Base-by-base conservation (phyloP, 2,329 filamentous ascomycete species). In the Talaromyces sp. region DNA sequence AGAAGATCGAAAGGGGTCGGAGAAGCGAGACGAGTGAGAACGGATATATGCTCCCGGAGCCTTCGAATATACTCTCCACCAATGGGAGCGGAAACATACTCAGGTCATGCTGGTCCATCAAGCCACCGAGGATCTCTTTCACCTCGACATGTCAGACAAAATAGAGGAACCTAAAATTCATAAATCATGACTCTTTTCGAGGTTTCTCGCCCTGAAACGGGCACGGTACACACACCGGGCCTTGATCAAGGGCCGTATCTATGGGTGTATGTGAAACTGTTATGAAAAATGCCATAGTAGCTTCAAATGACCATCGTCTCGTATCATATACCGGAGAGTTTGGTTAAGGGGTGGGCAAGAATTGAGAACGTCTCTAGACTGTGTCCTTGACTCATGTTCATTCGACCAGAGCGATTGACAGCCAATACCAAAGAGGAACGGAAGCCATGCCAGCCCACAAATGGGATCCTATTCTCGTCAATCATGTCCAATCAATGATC, bases 351-450 rank as follows among this genome's bases (percentile, higher is more conserved):
- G 5, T 16, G 8, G 44, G 46, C 25, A 31, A 50, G 48, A 52
- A n/a, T 9, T 18, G 8, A 21, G 5, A 3, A 8, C 8, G 48
- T 35, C 21, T 52, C 28, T 33, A 52, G 14, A 52, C 12, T n/a
- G 46, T 50, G 25, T 58, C 25, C 35, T 40, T 57, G 57, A 59
- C 40, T 59, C 57, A 59, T 59, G 57, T 37, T 7, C 5, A 37
- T 33, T 48, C 18, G 18, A 48, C 40, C 25, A 28, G 25, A 37
- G 44, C 48, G 57, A 59, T 59, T 42, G 42, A 21, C 57, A 14
- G 57, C 40, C 57, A 59, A 59, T 52, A 52, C 48, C 21, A 18
- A 52, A 52, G 48, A 52, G 28, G 28, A 9, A 35, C 18, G 8
- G 28, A 16, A 18, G 6, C 16, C 14, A 28, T n/a, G n/a, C 4